phyloP scores from a whole-genome alignment of 2,329 filamentous ascomycete genomes.

The Colletotrichum tanaceti region DNA sequence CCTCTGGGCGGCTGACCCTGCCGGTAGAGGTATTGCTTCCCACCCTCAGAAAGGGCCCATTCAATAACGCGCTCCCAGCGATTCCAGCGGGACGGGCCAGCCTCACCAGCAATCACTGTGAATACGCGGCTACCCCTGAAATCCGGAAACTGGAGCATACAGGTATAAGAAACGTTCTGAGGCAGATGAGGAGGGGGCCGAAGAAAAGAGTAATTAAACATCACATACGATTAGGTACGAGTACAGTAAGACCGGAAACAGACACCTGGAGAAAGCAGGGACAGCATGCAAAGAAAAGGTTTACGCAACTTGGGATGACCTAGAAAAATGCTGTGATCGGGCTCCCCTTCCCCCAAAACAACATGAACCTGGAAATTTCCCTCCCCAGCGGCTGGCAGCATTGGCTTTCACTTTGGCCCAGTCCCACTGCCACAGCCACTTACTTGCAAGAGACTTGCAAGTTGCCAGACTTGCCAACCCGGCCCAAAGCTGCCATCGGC shows the following conservation, averaged over 20 bases:
- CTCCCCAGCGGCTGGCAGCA: slow-evolving; percentile 2
- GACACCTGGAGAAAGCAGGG: neutral
- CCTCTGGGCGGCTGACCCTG: slow-evolving; percentile 19
- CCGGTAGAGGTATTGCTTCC: slow-evolving; percentile 9
- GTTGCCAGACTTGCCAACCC: too few species aligned
- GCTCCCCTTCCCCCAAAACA: slow-evolving; percentile 12
- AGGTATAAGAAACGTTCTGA: slow-evolving; percentile 1
- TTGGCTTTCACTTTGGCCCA: slow-evolving; percentile 20
- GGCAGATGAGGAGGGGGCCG: slow-evolving; percentile 13
- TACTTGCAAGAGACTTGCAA: slow-evolving; percentile 7
- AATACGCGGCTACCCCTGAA: neutral
- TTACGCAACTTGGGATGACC: slow-evolving; percentile 18
- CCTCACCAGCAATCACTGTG: neutral
- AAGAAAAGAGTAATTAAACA: neutral
- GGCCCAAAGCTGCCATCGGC: slow-evolving; percentile 24
- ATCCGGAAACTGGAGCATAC: slow-evolving; percentile 2
- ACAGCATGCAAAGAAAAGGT: slow-evolving; percentile 1
- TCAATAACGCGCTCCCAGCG: too few species aligned
- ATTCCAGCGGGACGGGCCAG: too few species aligned
- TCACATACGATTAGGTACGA: too few species aligned
- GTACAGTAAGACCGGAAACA: neutral
- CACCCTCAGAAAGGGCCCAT: neutral
- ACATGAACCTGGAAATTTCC: neutral
- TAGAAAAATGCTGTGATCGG: slow-evolving; percentile 22
- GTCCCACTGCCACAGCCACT: neutral